Base-by-base conservation (phyloP, 768 basidiomycete species). In the Collybiopsis confluens region DNA sequence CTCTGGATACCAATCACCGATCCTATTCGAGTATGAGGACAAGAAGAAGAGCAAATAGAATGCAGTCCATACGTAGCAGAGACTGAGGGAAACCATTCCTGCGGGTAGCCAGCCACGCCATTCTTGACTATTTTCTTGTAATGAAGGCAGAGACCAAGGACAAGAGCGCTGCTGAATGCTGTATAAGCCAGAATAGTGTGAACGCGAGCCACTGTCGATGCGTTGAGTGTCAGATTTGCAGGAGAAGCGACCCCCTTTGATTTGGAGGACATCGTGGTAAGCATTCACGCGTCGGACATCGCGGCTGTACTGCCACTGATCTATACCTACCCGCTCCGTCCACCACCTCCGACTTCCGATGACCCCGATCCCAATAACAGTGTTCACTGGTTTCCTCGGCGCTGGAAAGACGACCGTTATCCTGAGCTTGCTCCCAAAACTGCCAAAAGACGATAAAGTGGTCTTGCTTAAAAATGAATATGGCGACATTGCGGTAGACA, bases 401-500 rank as follows among this genome's bases (percentile, higher is more conserved):
- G 87, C 87, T 16, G 89, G 88, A 40, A 90, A 90, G 68, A 90
- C 87, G 0, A 83, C 83, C 2, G 74, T 89, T 24, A 95, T 97
- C 58, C 80, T 96, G 16, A 87, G 89, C 1, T 74, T 96, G 1
- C 78, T 97, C 2, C 85, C 88, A 2, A 83, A 85, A 59, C 75
- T 98, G 6, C 90, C 92, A 2, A 80, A 82, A 50, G 86, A 90
- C 62, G 95, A 95, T 77, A 90, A 83, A 62, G 88, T 90, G 28
- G 92, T 94, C 5, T 71, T 98, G 36, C 77, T 98, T 58, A 98
- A 98, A 75, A 98, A 98, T 71, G 95, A 98, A 67, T 97, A 92
- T 62, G 95, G 95, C 16, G 93, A 98, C 72, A 79, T 96, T 11
- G 83, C 95, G 90, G 94, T 98, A 45, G 94, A 98, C 64, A 94